These are phyloP conservation scores for Clitopilus passeckerianus DNA, from an alignment of 768 basidiomycete species.

Conservation along the genomic window DNA sequence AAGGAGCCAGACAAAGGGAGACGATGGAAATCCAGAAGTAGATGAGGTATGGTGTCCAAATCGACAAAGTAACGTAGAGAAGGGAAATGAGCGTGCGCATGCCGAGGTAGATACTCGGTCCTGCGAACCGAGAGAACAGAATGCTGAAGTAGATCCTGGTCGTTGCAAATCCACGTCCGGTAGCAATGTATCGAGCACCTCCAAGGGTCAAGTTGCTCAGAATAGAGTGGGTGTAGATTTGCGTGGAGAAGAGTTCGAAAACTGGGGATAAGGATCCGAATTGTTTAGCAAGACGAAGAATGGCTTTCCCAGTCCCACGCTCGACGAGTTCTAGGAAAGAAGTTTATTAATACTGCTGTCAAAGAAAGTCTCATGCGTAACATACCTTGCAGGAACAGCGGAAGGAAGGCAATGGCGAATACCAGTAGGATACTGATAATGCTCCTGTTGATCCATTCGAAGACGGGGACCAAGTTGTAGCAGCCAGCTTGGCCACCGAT, in stretches of 20 bases:
- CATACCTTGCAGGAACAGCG: constrained; percentile 90
- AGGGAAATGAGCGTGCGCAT: constrained; percentile 90
- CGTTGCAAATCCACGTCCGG: constrained; percentile 98
- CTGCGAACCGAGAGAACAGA: constrained; percentile 96
- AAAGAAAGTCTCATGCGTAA: background rate
- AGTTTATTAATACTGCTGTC: constrained; percentile 10
- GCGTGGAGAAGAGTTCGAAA: constrained; percentile 97
- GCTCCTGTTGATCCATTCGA: constrained; percentile 92
- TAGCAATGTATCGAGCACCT: constrained; percentile 97
- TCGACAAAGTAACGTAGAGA: constrained; percentile 86
- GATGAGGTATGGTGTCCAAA: constrained; percentile 90
- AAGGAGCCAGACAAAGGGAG: constrained; percentile 89
- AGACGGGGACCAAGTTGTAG: constrained; percentile 92
- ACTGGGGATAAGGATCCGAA: constrained; percentile 91
- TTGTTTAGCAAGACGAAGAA: constrained; percentile 90
- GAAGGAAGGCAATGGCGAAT: constrained; percentile 95
- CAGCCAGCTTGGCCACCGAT: constrained; percentile 81
- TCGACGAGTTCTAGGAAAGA: constrained; percentile 77
- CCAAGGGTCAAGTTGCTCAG: constrained; percentile 96
- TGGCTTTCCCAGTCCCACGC: constrained; percentile 88
- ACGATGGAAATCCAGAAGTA: constrained; percentile 98
- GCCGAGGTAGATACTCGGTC: constrained; percentile 96
- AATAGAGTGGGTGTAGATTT: constrained; percentile 98
- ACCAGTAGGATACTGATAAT: constrained; percentile 99
- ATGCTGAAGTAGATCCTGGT: constrained; percentile 93